phyloP scores from a whole-genome alignment of 2,329 filamentous ascomycete genomes.

The Sporothrix luriei region DNA sequence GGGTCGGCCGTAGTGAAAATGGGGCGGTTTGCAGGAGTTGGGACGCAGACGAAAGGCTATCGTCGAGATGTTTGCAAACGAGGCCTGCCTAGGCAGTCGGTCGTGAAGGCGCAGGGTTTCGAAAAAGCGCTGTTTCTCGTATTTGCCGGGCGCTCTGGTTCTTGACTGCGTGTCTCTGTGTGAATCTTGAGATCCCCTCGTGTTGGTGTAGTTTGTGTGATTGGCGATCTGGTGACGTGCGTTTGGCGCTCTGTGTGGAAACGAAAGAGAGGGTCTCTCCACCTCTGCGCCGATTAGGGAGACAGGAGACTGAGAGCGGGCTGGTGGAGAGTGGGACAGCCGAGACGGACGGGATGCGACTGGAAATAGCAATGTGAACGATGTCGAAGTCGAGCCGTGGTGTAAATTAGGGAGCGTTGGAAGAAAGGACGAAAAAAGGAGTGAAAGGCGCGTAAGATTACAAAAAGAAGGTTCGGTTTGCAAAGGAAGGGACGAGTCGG shows the following conservation, averaged over 20 bases:
- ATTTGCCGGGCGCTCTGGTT: conserved; percentile 6
- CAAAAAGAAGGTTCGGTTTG: not conserved
- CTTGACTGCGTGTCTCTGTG: not conserved
- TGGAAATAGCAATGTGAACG: not conserved
- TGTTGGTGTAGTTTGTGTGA: no score
- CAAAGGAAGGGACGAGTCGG: conserved; percentile 11
- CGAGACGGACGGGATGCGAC: not conserved
- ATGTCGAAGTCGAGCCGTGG: not conserved
- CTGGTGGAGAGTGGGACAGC: conserved; percentile 11
- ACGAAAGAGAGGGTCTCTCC: conserved; percentile 19
- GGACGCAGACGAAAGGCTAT: not conserved
- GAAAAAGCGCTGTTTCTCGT: conserved; percentile 12
- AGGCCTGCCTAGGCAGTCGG: not conserved
- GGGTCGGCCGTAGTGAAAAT: conserved; percentile 20
- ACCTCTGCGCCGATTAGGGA: conserved; percentile 7
- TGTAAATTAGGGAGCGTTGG: not conserved
- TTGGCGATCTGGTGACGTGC: conserved; percentile 31
- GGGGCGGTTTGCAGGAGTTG: conserved; percentile 1
- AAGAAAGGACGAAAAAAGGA: not conserved
- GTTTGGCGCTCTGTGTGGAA: conserved; percentile 21
- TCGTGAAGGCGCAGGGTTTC: not conserved
- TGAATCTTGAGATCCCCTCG: conserved; percentile 5
- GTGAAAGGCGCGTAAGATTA: not conserved
- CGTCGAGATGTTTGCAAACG: not conserved
- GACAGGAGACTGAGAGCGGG: no score